phyloP scores from a whole-genome alignment of 371 early-diverging fungal species.

The Dichotomocladium elegans region DNA sequence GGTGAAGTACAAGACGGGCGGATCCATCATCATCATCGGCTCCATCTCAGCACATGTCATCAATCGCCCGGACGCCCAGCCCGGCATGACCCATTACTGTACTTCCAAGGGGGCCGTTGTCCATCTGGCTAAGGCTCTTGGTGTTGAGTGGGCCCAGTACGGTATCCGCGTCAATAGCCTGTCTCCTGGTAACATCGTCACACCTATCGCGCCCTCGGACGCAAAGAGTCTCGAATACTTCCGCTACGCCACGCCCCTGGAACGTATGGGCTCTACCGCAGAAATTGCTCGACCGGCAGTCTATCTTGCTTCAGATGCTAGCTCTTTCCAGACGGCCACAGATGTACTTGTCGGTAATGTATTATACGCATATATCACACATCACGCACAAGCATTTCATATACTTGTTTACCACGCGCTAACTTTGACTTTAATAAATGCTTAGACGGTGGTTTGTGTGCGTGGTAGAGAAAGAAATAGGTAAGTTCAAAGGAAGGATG shows the following conservation, averaged over 20 bases:
- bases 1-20: conserved; percentile 14
- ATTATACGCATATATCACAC: not conserved
- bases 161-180: conserved; percentile 23
- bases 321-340: conserved; percentile 22
- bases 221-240: conserved; percentile 9
- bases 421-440: not conserved
- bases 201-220: conserved; percentile 22
- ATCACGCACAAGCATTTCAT: not conserved
- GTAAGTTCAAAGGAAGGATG: conserved; percentile 37
- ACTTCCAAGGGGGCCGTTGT: conserved; percentile 19
- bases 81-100: conserved; percentile 19
- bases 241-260: conserved; percentile 14
- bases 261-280: conserved; percentile 17
- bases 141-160: conserved; percentile 18
- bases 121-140: conserved; percentile 23
- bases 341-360: conserved; percentile 21
- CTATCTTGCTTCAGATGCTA: conserved; percentile 24
- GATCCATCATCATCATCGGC: conserved; percentile 20
- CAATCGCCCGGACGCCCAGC: conserved; percentile 21
- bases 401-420: not conserved
- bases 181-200: conserved; percentile 24
- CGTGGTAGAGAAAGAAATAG: conserved; percentile 1
- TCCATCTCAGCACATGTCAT: conserved; percentile 22
- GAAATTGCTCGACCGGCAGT: conserved; percentile 22
- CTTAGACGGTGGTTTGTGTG: conserved; percentile 10